Conservation (phyloP, 164 flowering plant species). For the Amborella trichopoda region DNA sequence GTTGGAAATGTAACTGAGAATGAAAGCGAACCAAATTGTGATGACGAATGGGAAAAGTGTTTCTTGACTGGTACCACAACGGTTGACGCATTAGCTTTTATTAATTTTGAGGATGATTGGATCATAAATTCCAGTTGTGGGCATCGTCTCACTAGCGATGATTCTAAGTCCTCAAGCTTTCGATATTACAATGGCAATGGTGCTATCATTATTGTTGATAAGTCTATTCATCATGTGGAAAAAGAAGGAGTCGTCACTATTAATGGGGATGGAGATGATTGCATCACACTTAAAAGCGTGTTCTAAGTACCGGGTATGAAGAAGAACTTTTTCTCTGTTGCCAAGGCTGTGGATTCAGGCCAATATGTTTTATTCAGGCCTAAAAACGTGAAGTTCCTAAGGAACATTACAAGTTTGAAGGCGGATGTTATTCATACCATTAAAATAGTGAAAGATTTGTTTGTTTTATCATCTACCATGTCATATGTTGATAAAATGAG, state of each 20-base stretch:
- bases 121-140: background rate
- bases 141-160: conserved; percentile 1
- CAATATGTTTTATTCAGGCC: conserved; percentile 7
- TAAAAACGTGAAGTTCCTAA: conserved; percentile 8
- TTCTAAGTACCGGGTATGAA: conserved; percentile 8
- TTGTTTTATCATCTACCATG: too few species aligned
- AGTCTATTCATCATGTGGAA: background rate
- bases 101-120: too few species aligned
- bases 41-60: background rate
- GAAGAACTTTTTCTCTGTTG: conserved; percentile 2
- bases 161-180: background rate
- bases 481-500: too few species aligned
- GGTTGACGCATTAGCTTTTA: background rate
- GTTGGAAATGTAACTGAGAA: background rate
- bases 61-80: too few species aligned
- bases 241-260: background rate
- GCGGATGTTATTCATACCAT: conserved; percentile 1
- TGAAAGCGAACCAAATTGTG: background rate
- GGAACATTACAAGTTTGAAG: too few species aligned
- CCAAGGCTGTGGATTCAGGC: conserved; percentile 3
- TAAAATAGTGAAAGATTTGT: conserved; percentile 6
- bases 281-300: conserved; percentile 3
- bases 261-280: conserved; percentile 3
- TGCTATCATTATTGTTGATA: background rate
- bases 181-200: background rate